Percentiles rank a stretch among this genome's conserved stretches.
phyloP scores from a whole-genome alignment of 768 basidiomycete species.

The Amanita subjunquillea region DNA sequence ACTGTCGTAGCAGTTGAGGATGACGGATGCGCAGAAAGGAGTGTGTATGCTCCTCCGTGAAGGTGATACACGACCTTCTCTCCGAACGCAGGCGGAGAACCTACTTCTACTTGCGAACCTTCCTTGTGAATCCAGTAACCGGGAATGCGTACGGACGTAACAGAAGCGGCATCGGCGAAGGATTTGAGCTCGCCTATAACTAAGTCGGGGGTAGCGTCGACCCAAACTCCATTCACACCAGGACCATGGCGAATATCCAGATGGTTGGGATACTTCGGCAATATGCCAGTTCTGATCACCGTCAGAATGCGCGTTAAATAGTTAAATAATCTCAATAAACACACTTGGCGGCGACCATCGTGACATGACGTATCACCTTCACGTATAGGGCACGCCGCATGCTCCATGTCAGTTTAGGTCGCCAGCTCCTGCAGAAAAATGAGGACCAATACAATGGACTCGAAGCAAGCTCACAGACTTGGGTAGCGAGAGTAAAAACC shows the following conservation, averaged over 20 bases:
- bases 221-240: neutral
- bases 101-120: constrained; percentile 12
- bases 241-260: neutral
- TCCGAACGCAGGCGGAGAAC: neutral
- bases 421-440: neutral
- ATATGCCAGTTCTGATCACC: neutral
- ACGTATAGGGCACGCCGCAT: neutral
- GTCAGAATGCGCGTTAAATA: neutral
- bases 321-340: neutral
- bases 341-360: no score
- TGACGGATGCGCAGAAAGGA: neutral
- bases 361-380: no score
- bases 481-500: neutral
- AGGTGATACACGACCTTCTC: neutral
- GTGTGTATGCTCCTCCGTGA: neutral
- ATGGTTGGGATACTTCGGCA: neutral
- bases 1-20: no score
- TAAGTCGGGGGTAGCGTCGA: constrained; percentile 14
- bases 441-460: neutral
- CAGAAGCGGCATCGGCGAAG: constrained; percentile 28
- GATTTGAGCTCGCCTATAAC: constrained; percentile 31
- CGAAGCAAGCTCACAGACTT: no score
- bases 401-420: neutral
- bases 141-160: constrained; percentile 33
- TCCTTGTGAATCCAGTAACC: constrained; percentile 48